Base-by-base conservation (phyloP, 2,329 filamentous ascomycete genomes). In the Tolypocladium pustulatum region DNA sequence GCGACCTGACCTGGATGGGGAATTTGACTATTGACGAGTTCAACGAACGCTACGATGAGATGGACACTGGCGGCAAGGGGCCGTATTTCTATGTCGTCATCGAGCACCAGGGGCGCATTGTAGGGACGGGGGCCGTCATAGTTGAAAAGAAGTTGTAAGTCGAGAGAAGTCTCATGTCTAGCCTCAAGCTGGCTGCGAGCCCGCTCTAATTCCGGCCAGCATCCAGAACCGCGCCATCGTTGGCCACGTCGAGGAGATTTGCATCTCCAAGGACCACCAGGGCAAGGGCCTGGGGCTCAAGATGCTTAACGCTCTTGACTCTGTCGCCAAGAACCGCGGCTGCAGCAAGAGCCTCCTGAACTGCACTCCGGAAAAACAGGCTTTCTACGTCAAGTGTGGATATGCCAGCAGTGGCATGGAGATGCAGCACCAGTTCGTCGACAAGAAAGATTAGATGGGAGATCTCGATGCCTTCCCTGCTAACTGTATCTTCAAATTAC, bases 231-330 rank as follows among this genome's bases (percentile, higher is more conserved):
- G 87, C 30, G 84, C 85, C 25, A 74, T 82, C 17, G 88, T 90
- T 5, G 90, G 89, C 1, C 90, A 94, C 67, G 88, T 94, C 67
- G 90, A 94, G 73, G 90, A 94, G 70, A 92, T 94, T 68, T 88
- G 89, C 4, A 87, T 94, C 36, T 81, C 86, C 56, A 86, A 87
- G 72, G 85, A 89, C 59, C 87, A 92, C 72, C 90, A 92, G 70
- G 88, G 89, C 36, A 91, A 91, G 78, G 91, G 90, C 67, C 75
- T 94, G 22, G 90, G 90, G 0, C 69, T 90, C 69, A 79, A 83
- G 63, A 86, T 94, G 66, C 91, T 94, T 59, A 83, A 90, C 73
- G 87, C 89, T 7, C 75, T 93, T 65, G 88, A 92, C 69, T 84
- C 80, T 62, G 81, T 93, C 32, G 88, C 88, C 3, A 79, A 83